phyloP scores from a whole-genome alignment of 2,329 filamentous ascomycete genomes.

The Microcera coccophila region DNA sequence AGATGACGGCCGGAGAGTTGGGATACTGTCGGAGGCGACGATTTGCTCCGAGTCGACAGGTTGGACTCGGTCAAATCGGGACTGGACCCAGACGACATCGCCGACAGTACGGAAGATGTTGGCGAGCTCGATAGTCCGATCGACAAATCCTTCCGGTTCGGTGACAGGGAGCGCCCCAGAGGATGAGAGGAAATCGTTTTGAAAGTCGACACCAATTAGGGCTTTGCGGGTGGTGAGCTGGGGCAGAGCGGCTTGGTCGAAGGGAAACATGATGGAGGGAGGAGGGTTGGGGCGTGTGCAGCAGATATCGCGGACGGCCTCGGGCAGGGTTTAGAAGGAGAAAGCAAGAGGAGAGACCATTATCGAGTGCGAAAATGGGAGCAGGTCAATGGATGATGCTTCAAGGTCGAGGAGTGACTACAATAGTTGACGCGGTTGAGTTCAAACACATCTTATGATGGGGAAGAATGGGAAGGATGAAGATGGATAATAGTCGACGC shows the following conservation, averaged over 20 bases:
- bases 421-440: neutral
- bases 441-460: neutral
- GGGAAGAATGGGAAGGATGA: neutral
- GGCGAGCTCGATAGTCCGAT: constrained; percentile 62
- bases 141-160: constrained; percentile 61
- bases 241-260: constrained; percentile 54
- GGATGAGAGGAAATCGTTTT: constrained; percentile 78
- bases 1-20: constrained; percentile 12
- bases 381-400: too few species aligned
- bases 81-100: constrained; percentile 80
- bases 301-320: too few species aligned
- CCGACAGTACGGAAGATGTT: constrained; percentile 67
- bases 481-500: too few species aligned
- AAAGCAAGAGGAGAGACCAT: too few species aligned
- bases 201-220: constrained; percentile 78
- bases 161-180: constrained; percentile 64
- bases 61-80: constrained; percentile 63
- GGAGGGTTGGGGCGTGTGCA: too few species aligned
- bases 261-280: constrained; percentile 47
- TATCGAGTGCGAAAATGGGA: too few species aligned
- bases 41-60: constrained; percentile 53
- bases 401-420: neutral
- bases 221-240: constrained; percentile 61
- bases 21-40: constrained; percentile 37
- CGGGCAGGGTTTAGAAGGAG: too few species aligned